Base-by-base conservation (phyloP, 108 stramenopile genomes). In the Stephanodiscus triporus region DNA sequence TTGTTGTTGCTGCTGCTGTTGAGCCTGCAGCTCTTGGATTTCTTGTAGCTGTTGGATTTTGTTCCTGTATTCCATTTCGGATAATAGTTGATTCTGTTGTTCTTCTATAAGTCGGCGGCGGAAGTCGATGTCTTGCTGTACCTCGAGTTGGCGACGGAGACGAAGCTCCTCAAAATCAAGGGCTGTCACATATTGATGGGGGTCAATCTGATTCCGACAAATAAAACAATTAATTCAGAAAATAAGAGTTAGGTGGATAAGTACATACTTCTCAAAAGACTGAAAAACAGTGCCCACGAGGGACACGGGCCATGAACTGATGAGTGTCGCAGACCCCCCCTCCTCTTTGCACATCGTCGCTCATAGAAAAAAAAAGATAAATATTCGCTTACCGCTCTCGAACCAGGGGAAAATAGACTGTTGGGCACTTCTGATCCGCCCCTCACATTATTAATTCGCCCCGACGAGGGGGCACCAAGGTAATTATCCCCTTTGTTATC, bases 81-180 rank as follows among this genome's bases (percentile, higher is more conserved):
- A 59, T 5, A 77, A 23, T 29, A 75, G 24, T 47, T 75, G 74
- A 47, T 75, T 66, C 20, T 66, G 65, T 20, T 66, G 65, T 22
- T 66, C 55, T 48, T 67, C 56, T 49, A 48, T 32, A n/a, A 77
- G 63, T 23, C 76, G 68, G 32, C 68, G 76, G 38, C 68, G 58
- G 7, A 76, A 51, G 22, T 77, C 67, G 11, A 77, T 59, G 27
- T 77, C 76, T 62, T 67, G 75, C 13, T 77, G 76, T 16, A 77
- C 16, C 48, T 69, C 68, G 19, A 77, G 68, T 38, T 77, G 65
- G 9, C 62, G 49, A n/a, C 68, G 68, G 9, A 68, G 53, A 6
- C 63, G 76, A 26, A 77, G 51, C 42, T 77, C 76, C 54, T 77
- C 76, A 40, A 63, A 77, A 20, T 77, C 76, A 42, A 69, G 76